phyloP scores from a whole-genome alignment of 768 basidiomycete genomes.

The Albatrellus ellisii region DNA sequence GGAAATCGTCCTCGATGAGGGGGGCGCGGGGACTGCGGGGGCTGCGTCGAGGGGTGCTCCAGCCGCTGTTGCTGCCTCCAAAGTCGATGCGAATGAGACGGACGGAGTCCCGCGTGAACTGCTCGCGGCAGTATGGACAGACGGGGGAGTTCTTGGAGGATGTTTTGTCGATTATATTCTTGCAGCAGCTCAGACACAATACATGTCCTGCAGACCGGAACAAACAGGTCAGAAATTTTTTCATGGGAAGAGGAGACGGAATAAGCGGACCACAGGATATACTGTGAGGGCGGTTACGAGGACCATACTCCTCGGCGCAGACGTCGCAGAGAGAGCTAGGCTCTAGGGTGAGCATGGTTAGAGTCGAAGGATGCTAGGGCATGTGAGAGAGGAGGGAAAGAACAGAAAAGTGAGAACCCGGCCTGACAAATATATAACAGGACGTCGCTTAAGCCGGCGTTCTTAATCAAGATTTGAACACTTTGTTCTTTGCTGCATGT shows the following conservation, averaged over 20 bases:
- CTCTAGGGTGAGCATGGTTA: constrained; percentile 66
- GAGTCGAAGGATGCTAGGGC: constrained; percentile 10
- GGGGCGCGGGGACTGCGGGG: constrained; percentile 25
- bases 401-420: constrained; percentile 9
- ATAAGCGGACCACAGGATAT: constrained; percentile 62
- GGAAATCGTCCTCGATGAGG: constrained; percentile 32
- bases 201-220: constrained; percentile 49
- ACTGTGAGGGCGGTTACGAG: constrained; percentile 61
- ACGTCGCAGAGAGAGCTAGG: constrained; percentile 82
- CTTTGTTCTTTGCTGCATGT: too few relatives aligned
- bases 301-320: constrained; percentile 77
- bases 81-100: constrained; percentile 77
- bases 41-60: constrained; percentile 48
- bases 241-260: constrained; percentile 14
- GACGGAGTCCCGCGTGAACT: constrained; percentile 49
- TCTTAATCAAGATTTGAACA: too few relatives aligned
- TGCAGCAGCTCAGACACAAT: constrained; percentile 65
- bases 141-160: constrained; percentile 51
- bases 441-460: constrained; percentile 5
- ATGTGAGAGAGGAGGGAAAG: constrained; percentile 6
- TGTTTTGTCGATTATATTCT: constrained; percentile 73
- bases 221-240: constrained; percentile 18
- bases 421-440: constrained; percentile 6
- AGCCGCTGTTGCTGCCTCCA: constrained; percentile 40
- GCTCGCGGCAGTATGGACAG: constrained; percentile 80